Evolutionary conservation across 2,329 filamentous ascomycete species (phyloP), one percentile per base, ranked within the genome.

Genomic region (Fusarium praegraminearum): DNA sequence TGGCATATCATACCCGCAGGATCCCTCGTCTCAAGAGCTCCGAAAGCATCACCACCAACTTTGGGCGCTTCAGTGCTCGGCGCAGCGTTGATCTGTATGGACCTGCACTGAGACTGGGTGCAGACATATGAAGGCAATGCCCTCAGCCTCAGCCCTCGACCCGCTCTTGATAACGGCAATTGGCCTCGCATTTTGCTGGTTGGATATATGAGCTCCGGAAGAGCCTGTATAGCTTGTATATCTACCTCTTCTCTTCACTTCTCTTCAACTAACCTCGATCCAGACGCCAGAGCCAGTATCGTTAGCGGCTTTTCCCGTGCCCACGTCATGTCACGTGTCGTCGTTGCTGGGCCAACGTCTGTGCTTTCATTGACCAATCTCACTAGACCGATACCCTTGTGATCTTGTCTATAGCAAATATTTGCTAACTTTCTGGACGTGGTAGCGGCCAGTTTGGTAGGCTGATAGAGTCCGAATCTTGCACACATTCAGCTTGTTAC

Each of bases 81-180:
- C 57, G 86, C 82, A 53, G 88, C 83, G 77, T 85, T 88, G 81
- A 91, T 89, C 76, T 90, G 88, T 49, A 91, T 88, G 53, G 81
- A 77, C 76, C 89, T 83, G 78, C 87, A 89, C 79, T 87, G 86
- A 52, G 81, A 89, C 79, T 87, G 86, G 50, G 81, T 79, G 76
- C 85, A 88, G 49, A 86, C 78, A 63, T 82, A 85, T 15, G 76
- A 73, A 38, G 77, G 60, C 26, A 67, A 70, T 54, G 68, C 58
- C 61, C 77, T 75, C 60, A 73, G 64, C 57, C 77, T 73, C 52
- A 78, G 57, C 66, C 77, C 70, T 16, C 77, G 79, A 43, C 78
- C 76, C 62, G 80, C 72, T 67, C 79, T 75, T 51, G 79, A 54
- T 56, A 85, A 72, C 62, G 80, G 77, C 72, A 79, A 78, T 73